Conservation (phyloP, 2,329 filamentous ascomycete genomes). For the Trichophaea hybrida region DNA sequence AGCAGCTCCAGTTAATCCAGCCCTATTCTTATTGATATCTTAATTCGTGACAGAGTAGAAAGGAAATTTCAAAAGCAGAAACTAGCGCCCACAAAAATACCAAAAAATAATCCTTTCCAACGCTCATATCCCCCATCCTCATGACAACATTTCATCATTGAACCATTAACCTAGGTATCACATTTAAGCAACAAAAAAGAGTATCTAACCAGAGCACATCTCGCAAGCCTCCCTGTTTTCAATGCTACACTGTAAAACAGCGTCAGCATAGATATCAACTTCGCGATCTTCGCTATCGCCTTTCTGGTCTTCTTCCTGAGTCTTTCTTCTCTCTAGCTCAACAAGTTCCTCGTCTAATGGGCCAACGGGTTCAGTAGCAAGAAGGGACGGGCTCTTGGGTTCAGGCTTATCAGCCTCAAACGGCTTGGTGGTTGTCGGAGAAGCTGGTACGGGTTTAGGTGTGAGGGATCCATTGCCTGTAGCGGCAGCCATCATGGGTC, state of each 20-base stretch:
- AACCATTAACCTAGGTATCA: too few species aligned
- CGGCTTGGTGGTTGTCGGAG: constrained; percentile 31
- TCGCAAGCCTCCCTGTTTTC: constrained; percentile 89
- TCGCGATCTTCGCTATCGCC: constrained; percentile 61
- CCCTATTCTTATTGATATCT: not conserved
- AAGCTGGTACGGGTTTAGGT: constrained; percentile 36
- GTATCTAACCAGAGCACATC: constrained; percentile 80
- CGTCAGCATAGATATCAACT: constrained; percentile 88
- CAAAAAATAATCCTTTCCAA: not conserved
- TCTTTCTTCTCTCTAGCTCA: constrained; percentile 34
- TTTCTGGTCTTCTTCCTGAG: constrained; percentile 59
- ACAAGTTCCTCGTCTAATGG: constrained; percentile 38
- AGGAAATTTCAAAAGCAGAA: not conserved
- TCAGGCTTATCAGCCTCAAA: constrained; percentile 58
- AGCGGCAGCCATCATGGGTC: constrained; percentile 11
- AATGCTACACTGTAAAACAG: constrained; percentile 87
- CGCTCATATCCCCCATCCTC: not conserved
- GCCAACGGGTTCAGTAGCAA: constrained; percentile 58
- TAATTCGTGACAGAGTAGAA: not conserved
- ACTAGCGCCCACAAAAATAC: not conserved
- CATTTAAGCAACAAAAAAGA: constrained; percentile 1
- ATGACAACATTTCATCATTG: not conserved
- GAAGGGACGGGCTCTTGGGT: constrained; percentile 62
- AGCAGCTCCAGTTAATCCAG: too few species aligned
- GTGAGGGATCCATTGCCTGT: constrained; percentile 38